phyloP scores from a whole-genome alignment of 495 filamentous ascomycete genomes.

The Neurospora tetrasperma region DNA sequence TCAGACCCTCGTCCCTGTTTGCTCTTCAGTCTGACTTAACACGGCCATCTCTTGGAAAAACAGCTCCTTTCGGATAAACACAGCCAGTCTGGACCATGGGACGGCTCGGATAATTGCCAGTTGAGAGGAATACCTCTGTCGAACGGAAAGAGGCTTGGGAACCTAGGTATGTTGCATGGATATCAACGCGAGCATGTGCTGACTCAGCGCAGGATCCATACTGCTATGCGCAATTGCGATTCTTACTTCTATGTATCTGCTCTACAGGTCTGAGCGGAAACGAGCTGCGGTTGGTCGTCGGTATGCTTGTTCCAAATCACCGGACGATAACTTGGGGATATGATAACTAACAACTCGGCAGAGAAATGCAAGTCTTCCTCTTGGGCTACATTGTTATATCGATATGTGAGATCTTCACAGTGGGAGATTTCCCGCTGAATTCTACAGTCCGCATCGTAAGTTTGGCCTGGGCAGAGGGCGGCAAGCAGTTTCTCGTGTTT shows the following conservation, averaged over 20 bases:
- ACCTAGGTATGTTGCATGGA: slow-evolving; percentile 59
- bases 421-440: slow-evolving; percentile 75
- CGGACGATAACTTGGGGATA: background rate
- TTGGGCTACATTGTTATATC: slow-evolving; percentile 77
- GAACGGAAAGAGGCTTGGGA: slow-evolving; percentile 54
- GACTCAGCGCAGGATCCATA: slow-evolving; percentile 66
- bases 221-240: slow-evolving; percentile 72
- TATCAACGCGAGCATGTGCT: slow-evolving; percentile 7
- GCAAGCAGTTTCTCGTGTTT: slow-evolving; percentile 3
- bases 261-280: slow-evolving; percentile 83
- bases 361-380: slow-evolving; percentile 94
- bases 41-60: slow-evolving; percentile 1
- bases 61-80: slow-evolving; percentile 36
- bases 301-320: slow-evolving; percentile 35
- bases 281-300: slow-evolving; percentile 88
- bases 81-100: slow-evolving; percentile 42
- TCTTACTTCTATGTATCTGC: slow-evolving; percentile 47
- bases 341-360: slow-evolving; percentile 30
- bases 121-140: slow-evolving; percentile 64
- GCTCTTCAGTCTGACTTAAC: slow-evolving; percentile 14
- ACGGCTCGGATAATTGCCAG: slow-evolving; percentile 42
- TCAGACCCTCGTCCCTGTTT: background rate
- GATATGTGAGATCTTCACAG: slow-evolving; percentile 93
- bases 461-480: slow-evolving; percentile 23
- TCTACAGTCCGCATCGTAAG: slow-evolving; percentile 56